Conservation (phyloP, 257 asterid species). For the Pogostemon cablin region DNA sequence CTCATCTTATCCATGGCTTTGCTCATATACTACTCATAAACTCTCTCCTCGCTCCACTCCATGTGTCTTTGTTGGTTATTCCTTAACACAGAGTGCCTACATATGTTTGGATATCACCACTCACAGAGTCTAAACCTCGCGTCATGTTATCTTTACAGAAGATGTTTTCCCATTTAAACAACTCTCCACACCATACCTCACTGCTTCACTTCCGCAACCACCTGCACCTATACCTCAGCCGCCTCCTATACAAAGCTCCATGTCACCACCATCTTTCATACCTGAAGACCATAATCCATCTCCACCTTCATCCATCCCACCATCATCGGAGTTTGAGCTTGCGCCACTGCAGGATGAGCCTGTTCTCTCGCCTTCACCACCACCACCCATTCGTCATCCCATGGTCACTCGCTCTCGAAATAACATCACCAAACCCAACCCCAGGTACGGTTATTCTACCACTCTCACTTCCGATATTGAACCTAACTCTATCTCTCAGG, state of each 20-base stretch:
- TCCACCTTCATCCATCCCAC: background rate
- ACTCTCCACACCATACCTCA: too few species aligned
- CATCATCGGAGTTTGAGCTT: too few species aligned
- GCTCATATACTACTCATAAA: background rate
- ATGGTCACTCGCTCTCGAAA: background rate
- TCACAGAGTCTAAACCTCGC: background rate
- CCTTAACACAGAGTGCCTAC: background rate
- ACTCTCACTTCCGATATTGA: too few species aligned
- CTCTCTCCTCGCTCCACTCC: background rate
- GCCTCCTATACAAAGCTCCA: too few species aligned
- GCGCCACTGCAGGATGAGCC: too few species aligned
- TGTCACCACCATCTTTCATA: too few species aligned
- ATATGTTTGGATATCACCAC: background rate
- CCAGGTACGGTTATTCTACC: too few species aligned
- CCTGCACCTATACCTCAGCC: too few species aligned
- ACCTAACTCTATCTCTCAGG: too few species aligned
- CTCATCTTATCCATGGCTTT: background rate
- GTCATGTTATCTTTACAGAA: background rate
- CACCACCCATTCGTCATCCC: background rate
- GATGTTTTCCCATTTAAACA: background rate
- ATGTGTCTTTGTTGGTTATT: background rate
- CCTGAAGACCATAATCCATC: background rate
- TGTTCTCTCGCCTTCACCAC: background rate
- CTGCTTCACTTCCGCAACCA: background rate
- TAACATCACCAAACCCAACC: too few species aligned